Evolutionary conservation across 345 rosid species (phyloP), one percentile per base, ranked within the genome.

Genomic region (Brassica nigra): DNA sequence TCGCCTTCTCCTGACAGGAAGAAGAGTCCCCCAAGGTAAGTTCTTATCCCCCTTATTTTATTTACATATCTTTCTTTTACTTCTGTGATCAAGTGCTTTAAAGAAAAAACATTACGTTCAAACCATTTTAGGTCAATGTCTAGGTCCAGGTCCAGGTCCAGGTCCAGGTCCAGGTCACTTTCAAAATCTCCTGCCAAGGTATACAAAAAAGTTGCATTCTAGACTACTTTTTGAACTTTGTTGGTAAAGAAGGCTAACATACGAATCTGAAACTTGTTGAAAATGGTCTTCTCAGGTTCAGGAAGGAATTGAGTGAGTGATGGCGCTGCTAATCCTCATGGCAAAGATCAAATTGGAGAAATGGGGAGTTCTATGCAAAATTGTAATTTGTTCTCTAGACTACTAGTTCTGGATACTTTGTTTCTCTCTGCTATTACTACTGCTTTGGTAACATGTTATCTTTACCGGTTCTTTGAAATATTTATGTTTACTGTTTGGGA

Each of bases 161-260:
- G 78, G 36, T 79, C 82, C 0, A 79, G 71, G 61, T 77, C 87
- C 33, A 79, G 83, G 71, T 89, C 92, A 55, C 85, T 59, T 74
- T 91, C 94, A 12, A 85, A 75, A 33, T 88, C 92, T 36, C 97
- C 89, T 37, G 66, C 73, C 31, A 85, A 84, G 97, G 92, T 87
- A 58, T 30, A 23, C 10, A 57, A 33, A 33, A 59, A 61, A 49
- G 52, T 52, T 73, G 39, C 78, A 23, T 42, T 18, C 20, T 59
- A 39, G 5, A 27, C n/a, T 79, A 1, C 6, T 30, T 73, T 29
- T 27, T 2, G 0, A 3, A 14, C 52, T 0, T 49, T n/a, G 2
- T 39, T 10, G 49, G 3, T 3, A 42, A 30, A 68, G 20, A 68
- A 8, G 4, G 55, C n/a, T 44, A 73, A 66, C 9, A 58, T 27